Conservation (phyloP, 768 basidiomycete species). For the Termitomyces sp. region DNA sequence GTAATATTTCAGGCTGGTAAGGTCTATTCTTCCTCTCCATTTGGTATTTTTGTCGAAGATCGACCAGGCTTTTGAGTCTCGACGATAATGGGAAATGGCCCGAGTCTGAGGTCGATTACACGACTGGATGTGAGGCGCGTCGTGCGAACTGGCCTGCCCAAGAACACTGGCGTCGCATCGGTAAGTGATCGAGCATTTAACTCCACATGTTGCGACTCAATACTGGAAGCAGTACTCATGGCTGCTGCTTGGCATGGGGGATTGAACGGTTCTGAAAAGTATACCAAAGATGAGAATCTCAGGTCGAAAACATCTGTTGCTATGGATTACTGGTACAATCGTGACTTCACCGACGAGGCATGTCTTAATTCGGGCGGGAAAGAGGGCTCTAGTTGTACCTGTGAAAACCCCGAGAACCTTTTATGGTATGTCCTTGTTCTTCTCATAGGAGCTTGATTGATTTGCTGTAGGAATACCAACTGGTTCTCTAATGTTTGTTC, state of each 20-base stretch:
- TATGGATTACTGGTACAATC: constrained; percentile 47
- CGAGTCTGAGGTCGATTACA: constrained; percentile 39
- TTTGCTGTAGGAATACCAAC: constrained; percentile 38
- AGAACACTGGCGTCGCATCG: constrained; percentile 41
- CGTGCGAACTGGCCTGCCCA: constrained; percentile 56
- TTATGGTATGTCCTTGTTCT: constrained; percentile 20
- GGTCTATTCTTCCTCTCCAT: not conserved
- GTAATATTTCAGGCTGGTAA: constrained; percentile 14
- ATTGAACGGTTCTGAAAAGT: constrained; percentile 29
- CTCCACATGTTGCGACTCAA: not conserved
- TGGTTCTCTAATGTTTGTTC: constrained; percentile 42
- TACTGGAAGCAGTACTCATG: constrained; percentile 31
- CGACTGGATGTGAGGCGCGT: constrained; percentile 43
- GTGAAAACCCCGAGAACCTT: constrained; percentile 32
- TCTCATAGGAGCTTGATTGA: not conserved
- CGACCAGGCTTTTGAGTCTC: constrained; percentile 14
- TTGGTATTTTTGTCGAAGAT: not conserved
- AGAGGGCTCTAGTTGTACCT: constrained; percentile 33
- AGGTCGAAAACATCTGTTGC: constrained; percentile 29
- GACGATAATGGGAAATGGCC: constrained; percentile 36
- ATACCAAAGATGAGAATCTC: constrained; percentile 25
- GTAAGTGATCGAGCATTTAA: constrained; percentile 18
- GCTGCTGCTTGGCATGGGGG: constrained; percentile 49
- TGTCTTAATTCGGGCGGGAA: constrained; percentile 43
- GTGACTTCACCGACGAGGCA: constrained; percentile 39